These are phyloP conservation scores for Nicotiana tomentosiformis DNA, from an alignment of 257 asterid genomes.

Conservation along the genomic window DNA sequence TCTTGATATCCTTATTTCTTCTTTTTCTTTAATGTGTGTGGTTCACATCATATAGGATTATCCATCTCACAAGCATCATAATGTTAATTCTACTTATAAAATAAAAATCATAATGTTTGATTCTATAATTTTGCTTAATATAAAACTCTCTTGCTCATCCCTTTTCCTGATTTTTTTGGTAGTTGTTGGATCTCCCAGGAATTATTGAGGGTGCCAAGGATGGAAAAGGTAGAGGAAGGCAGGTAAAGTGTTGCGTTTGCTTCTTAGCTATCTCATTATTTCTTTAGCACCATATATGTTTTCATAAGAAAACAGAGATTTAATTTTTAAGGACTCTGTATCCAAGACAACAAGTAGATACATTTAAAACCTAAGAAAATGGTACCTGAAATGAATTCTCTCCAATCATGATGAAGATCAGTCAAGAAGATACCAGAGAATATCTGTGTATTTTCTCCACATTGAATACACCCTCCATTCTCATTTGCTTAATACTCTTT, in stretches of 20 bases:
- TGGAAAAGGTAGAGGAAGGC: slow-evolving; percentile 99
- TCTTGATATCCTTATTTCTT: not conserved
- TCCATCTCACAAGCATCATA: not conserved
- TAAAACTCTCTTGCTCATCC: not conserved
- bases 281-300: not conserved
- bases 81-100: not conserved
- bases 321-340: not conserved
- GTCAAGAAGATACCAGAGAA: not conserved
- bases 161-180: slow-evolving; percentile 20
- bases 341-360: not conserved
- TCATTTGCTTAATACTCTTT: not conserved
- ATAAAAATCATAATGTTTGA: not conserved
- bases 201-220: slow-evolving; percentile 99
- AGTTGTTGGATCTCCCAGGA: slow-evolving; percentile 98
- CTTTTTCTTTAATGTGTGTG: not conserved
- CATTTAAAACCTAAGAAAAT: not conserved
- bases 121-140: not conserved
- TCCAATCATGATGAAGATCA: not conserved
- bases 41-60: not conserved
- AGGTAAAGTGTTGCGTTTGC: slow-evolving; percentile 42
- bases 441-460: not conserved
- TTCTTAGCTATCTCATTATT: not conserved
- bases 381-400: not conserved
- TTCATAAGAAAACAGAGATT: not conserved
- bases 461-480: not conserved